These are phyloP conservation scores for Kodamaea nitidulidarum DNA, from an alignment of 805 yeast genomes.

Conservation along the genomic window DNA sequence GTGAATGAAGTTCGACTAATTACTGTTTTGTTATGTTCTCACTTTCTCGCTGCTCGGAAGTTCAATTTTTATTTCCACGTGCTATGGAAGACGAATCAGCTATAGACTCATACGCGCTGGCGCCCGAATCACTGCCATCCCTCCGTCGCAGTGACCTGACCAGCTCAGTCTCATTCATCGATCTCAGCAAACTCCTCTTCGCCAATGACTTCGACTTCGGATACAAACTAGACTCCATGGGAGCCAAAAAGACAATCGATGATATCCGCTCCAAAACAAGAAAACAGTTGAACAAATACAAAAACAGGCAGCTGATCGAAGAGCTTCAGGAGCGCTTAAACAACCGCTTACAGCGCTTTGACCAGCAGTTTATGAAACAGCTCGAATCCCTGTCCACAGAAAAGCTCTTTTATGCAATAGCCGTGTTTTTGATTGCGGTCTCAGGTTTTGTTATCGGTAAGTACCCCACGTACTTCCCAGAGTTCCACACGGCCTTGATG, in stretches of 20 bases:
- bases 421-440: constrained; percentile 62
- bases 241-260: constrained; percentile 33
- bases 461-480: constrained; percentile 72
- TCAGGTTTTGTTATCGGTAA: constrained; percentile 76
- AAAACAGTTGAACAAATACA: constrained; percentile 26
- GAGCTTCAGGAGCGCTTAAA: constrained; percentile 32
- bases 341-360: constrained; percentile 31
- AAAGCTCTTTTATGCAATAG: constrained; percentile 73
- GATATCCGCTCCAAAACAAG: constrained; percentile 35
- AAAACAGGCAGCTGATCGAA: constrained; percentile 19
- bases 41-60: too few species aligned
- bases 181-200: constrained; percentile 34
- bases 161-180: constrained; percentile 30
- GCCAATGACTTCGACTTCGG: constrained; percentile 44
- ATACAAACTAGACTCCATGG: constrained; percentile 30
- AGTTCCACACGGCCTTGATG: constrained; percentile 63
- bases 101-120: too few species aligned
- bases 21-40: too few species aligned
- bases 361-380: constrained; percentile 31
- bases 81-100: too few species aligned
- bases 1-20: too few species aligned
- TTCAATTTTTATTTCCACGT: too few species aligned
- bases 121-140: constrained; percentile 2
- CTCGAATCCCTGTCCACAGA: constrained; percentile 46
- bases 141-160: constrained; percentile 7